Evolutionary conservation across 495 filamentous ascomycete genomes (phyloP), one percentile per base, ranked within the genome.

Genomic region (Penicillium cinerascens): DNA sequence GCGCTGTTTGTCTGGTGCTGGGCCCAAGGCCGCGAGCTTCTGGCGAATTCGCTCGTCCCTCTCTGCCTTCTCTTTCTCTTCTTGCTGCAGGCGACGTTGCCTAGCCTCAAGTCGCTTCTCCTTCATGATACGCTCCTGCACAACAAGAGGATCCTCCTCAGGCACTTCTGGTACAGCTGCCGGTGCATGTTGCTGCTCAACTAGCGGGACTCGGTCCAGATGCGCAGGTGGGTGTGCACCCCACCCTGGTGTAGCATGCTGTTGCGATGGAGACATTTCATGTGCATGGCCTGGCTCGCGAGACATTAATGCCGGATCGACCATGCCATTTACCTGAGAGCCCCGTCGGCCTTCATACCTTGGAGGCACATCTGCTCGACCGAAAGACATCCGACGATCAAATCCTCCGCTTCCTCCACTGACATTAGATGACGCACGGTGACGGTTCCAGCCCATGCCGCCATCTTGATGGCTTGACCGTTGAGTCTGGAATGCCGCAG

Each of bases 361-460:
- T 44, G 72, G 67, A n/a, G 71, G 66, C 10, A 67, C 52, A 50
- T 83, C 82, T 36, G 66, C 60, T 33, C 72, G 72, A 43, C 76
- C 70, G 53, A 81, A 72, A 7, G 82, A 86, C 69, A 76, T 77
- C 17, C 81, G 75, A 52, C 82, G 76, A 47, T 78, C 79, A 61
- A 82, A 82, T 42, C 78, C 80, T 39, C 87, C 88, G 68, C 91
- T 97, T 50, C 89, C 90, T 26, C 91, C 92, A 65, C 92, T 97
- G 25, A 96, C 87, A 62, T 91, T 96, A 1, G 92, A 96, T n/a
- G 92, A 97, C 44, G 87, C 86, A 41, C 95, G 85, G 41, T 90
- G 83, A 49, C 91, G 84, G 23, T 78, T 81, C 78, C 89, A 96
- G 4, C 84, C 77, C 13, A 64, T 63, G 15, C 74, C 29, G 9